These are phyloP conservation scores for Camptophora hylomeconis DNA, from an alignment of 2,329 filamentous ascomycete genomes.

Conservation along the genomic window DNA sequence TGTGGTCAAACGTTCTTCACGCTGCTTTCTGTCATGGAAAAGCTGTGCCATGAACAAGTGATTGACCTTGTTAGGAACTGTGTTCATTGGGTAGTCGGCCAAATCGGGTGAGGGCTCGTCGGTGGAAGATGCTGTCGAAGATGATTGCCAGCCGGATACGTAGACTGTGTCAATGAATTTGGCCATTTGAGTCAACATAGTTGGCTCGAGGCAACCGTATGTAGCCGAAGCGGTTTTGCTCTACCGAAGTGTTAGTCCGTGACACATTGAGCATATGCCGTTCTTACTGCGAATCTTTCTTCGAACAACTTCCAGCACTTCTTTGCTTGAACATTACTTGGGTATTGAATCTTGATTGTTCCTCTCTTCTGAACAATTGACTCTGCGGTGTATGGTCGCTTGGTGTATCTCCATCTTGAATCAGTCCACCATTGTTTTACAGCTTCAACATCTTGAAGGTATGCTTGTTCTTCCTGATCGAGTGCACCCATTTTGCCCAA, in stretches of 20 bases:
- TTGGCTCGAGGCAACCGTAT: conserved; percentile 93
- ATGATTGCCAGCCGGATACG: conserved; percentile 97
- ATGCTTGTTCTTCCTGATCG: conserved; percentile 61
- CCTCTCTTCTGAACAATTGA: conserved; percentile 94
- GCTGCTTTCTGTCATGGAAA: conserved; percentile 98
- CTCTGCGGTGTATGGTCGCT: conserved; percentile 86
- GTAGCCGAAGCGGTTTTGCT: conserved; percentile 80
- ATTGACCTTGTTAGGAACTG: conserved; percentile 94
- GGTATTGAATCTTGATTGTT: conserved; percentile 78
- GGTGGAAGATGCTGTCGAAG: conserved; percentile 84
- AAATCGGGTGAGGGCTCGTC: conserved; percentile 96
- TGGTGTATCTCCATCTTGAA: conserved; percentile 83
- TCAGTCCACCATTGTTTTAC: conserved; percentile 93
- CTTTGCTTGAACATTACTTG: conserved; percentile 78
- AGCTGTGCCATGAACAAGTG: conserved; percentile 97
- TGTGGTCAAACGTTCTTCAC: conserved; percentile 75
- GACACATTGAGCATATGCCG: background rate
- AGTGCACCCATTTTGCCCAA: conserved; percentile 29
- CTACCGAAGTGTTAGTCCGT: conserved; percentile 30
- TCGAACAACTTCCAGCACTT: conserved; percentile 92
- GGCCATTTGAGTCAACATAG: conserved; percentile 98
- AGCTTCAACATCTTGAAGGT: conserved; percentile 68
- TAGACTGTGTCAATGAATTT: conserved; percentile 98
- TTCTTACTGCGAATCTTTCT: conserved; percentile 62
- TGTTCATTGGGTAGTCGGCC: conserved; percentile 95